Evolutionary conservation across 1,284 basidiomycete species (phyloP).

Genomic region (Sparassis latifolia): DNA sequence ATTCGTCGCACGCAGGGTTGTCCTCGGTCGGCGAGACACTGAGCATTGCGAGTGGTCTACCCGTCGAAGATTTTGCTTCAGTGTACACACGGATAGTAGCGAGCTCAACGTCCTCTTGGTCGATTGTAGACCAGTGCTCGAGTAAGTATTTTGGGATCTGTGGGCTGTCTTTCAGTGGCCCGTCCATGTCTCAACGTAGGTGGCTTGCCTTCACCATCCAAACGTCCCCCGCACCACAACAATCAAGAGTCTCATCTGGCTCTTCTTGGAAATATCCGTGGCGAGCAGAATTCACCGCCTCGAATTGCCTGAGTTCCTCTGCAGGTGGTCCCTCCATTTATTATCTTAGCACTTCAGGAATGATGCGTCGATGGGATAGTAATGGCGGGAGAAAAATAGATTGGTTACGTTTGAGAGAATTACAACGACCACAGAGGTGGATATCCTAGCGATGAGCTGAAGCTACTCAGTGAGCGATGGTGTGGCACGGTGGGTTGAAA

Average conservation of each 20-base stretch:
- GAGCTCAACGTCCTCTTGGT: conserved; percentile 59
- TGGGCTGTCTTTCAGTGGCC: background rate
- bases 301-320: conserved; percentile 63
- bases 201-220: conserved; percentile 70
- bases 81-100: conserved; percentile 70
- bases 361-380: conserved; percentile 34
- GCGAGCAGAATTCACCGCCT: conserved; percentile 39
- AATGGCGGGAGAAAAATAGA: background rate
- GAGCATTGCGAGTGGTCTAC: conserved; percentile 56
- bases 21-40: conserved; percentile 56
- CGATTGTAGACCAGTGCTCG: conserved; percentile 60
- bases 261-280: conserved; percentile 64
- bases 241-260: conserved; percentile 70
- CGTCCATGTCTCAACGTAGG: conserved; percentile 1
- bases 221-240: conserved; percentile 66
- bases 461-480: no score
- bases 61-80: conserved; percentile 32
- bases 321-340: conserved; percentile 36
- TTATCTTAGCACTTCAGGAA: no score
- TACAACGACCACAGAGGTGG: no score
- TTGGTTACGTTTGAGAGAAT: no score
- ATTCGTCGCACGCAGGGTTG: conserved; percentile 50
- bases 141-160: conserved; percentile 69
- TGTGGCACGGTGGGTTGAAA: no score
- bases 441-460: no score